phyloP scores from a whole-genome alignment of 352 stramenopile genomes.

The Globisporangium apiculatum region DNA sequence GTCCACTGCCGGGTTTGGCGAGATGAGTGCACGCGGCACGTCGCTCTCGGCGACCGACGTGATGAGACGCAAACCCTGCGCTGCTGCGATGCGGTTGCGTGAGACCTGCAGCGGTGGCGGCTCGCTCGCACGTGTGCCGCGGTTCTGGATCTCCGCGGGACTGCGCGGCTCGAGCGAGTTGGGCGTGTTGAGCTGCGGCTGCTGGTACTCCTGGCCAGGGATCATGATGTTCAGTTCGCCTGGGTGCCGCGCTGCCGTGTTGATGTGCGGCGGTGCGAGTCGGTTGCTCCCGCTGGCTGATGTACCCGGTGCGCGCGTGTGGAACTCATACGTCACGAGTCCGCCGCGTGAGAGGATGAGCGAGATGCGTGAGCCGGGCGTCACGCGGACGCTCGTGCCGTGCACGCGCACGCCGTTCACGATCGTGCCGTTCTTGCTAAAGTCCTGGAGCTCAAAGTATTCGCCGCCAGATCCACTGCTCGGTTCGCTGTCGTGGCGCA shows the following conservation, averaged over 20 bases:
- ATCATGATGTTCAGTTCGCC: constrained; percentile 38
- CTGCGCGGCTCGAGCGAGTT: constrained; percentile 45
- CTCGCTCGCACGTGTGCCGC: constrained; percentile 32
- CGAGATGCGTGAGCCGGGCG: constrained; percentile 68
- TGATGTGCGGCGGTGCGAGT: constrained; percentile 39
- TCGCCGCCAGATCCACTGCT: constrained; percentile 22
- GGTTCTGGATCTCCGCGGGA: constrained; percentile 79
- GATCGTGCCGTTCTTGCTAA: constrained; percentile 87
- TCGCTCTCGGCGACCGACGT: constrained; percentile 79
- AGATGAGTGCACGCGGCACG: constrained; percentile 72
- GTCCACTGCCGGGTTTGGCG: constrained; percentile 80
- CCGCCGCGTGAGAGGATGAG: constrained; percentile 80
- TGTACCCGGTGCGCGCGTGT: constrained; percentile 29
- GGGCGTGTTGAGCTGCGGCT: constrained; percentile 30
- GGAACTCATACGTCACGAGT: constrained; percentile 84
- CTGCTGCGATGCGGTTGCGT: constrained; percentile 29
- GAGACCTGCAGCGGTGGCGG: constrained; percentile 17
- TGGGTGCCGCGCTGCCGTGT: constrained; percentile 28
- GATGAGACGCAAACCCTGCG: constrained; percentile 72
- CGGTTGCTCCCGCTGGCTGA: constrained; percentile 5
- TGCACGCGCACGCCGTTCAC: constrained; percentile 85
- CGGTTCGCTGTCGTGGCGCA: constrained; percentile 43
- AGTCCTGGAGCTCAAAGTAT: constrained; percentile 80
- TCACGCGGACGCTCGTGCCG: constrained; percentile 64
- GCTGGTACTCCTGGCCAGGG: constrained; percentile 67